These are phyloP conservation scores for Fimicolochytrium jonesii DNA, from an alignment of 192 early-diverging fungal genomes.

Conservation along the genomic window DNA sequence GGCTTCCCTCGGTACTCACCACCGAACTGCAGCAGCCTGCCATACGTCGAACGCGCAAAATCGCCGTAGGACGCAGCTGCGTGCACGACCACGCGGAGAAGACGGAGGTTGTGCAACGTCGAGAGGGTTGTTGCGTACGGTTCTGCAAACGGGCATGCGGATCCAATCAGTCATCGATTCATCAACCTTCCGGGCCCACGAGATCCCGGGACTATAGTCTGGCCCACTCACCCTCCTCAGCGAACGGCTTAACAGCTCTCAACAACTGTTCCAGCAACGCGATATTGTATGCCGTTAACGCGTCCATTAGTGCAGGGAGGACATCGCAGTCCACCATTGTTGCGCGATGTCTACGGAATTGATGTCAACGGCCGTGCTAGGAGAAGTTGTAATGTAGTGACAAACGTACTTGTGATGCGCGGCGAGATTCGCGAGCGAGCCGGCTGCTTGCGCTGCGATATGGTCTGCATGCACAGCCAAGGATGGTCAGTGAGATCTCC, in stretches of 20 bases:
- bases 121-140: neutral
- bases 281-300: slow-evolving; percentile 10
- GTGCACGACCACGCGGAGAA: slow-evolving; percentile 15
- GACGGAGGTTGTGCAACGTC: neutral
- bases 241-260: slow-evolving; percentile 7
- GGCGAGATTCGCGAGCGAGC: slow-evolving; percentile 4
- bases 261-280: slow-evolving; percentile 14
- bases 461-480: neutral
- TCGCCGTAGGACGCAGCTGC: slow-evolving; percentile 15
- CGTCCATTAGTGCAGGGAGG: neutral
- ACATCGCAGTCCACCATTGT: slow-evolving; percentile 3
- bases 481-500: neutral
- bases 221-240: neutral
- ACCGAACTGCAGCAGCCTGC: slow-evolving; percentile 10
- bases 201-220: too few relatives aligned
- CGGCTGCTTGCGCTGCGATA: slow-evolving; percentile 18
- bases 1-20: too few relatives aligned
- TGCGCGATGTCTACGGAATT: slow-evolving; percentile 15
- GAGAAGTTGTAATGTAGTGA: neutral
- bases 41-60: slow-evolving; percentile 5
- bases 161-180: neutral
- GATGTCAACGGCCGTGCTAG: neutral
- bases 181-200: too few relatives aligned
- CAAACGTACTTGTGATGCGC: neutral
- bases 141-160: neutral